Evolutionary conservation across 306 rosid genomes (phyloP).

Genomic region (Glycyrrhiza uralensis): DNA sequence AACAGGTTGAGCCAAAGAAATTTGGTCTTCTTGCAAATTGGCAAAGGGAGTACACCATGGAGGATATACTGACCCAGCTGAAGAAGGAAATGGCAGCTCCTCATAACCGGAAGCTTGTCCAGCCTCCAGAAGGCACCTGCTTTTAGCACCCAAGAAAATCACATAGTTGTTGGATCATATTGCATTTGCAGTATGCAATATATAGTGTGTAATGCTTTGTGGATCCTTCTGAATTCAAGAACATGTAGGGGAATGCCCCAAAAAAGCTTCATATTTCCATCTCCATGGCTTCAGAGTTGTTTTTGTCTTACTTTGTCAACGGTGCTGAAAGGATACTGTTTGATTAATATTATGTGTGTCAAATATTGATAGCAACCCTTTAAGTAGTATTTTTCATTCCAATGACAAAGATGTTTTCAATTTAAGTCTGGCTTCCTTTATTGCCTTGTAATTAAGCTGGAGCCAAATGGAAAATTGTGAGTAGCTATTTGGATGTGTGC

Average conservation of each 20-base stretch:
- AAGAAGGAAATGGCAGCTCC: constrained; percentile 98
- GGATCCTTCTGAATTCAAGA: constrained; percentile 64
- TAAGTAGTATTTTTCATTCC: constrained; percentile 34
- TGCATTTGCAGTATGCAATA: constrained; percentile 63
- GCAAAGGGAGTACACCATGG: constrained; percentile 99
- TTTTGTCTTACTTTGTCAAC: constrained; percentile 48
- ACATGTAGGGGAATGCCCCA: constrained; percentile 52
- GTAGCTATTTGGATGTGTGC: constrained; percentile 4
- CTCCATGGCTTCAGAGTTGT: constrained; percentile 52
- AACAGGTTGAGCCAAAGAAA: constrained; percentile 93
- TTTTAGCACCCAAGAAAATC: constrained; percentile 64
- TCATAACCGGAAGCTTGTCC: constrained; percentile 96
- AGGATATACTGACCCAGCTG: constrained; percentile 97
- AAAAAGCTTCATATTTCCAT: constrained; percentile 45
- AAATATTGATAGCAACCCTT: constrained; percentile 41
- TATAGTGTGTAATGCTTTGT: constrained; percentile 74
- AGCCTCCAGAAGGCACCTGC: constrained; percentile 98
- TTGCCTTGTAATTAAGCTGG: constrained; percentile 24
- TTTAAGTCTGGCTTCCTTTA: not conserved
- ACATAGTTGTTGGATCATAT: constrained; percentile 43
- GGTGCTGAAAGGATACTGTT: constrained; percentile 60
- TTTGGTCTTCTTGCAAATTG: constrained; percentile 91
- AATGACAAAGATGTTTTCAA: constrained; percentile 13
- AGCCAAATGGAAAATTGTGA: constrained; percentile 25
- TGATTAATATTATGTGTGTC: constrained; percentile 55